Base-by-base conservation (phyloP, 2,329 filamentous ascomycete species). In the Dichotomopilus funicola region DNA sequence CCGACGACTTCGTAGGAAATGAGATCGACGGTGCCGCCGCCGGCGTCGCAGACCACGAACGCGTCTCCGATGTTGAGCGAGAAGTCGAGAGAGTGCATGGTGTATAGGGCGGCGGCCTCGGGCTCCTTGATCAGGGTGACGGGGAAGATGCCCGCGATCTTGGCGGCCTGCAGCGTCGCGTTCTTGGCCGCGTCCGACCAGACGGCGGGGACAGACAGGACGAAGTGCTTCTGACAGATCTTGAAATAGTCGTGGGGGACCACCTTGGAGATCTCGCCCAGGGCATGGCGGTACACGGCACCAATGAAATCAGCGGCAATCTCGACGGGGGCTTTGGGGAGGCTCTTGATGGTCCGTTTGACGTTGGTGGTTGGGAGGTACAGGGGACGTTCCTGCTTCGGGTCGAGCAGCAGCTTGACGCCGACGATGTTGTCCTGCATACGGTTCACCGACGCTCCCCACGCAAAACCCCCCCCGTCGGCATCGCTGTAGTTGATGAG, bases 341-440 rank as follows among this genome's bases (percentile, higher is more conserved):
- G n/a, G 45, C n/a, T 47, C 34, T 47, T 47, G 45, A 47, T 47
- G 33, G 45, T 36, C 45, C 45, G 45, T 36, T 47, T 47, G 31
- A 36, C 33, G 45, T 47, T 47, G 33, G 31, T 11, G 5, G 45
- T 47, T 5, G 45, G 45, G 33, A 47, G 45, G 33, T 47, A 47
- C 11, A 47, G n/a, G 5, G 45, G 45, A 2, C 45, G 45, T 19
- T 47, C 45, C 33, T 47, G 45, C 33, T 34, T 36, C 12, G 45
- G 45, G 33, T 47, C 45, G 33, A 47, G 45, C 12, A 47, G 33
- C 12, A 47, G 45, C 33, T 47, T 47, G 12, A 47, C 45, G 33
- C 45, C 45, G 45, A 47, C 45, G 34, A 47, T 36, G 33, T 47
- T 47, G 45, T 36, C 45, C 19, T 36, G 45, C 45, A 47, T 35